Base-by-base conservation (phyloP, 75 land plant genomes). In the Sequoia sempervirens region DNA sequence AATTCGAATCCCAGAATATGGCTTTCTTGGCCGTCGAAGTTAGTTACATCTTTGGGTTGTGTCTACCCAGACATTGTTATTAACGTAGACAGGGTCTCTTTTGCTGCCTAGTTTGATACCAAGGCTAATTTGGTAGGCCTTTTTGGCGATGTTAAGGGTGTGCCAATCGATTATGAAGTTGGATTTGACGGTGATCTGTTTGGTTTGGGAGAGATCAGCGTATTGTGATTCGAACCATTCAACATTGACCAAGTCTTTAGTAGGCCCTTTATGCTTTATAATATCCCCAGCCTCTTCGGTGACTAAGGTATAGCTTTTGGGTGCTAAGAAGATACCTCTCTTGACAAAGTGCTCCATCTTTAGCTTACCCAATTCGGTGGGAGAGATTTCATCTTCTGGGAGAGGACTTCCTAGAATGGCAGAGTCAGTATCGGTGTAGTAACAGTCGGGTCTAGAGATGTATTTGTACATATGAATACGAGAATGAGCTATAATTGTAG, bases 11-110 rank as follows among this genome's bases (percentile, higher is more conserved):
- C 28, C 26, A 79, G 54, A 79, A 79, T 79, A 79, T 18, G 18
- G 53, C 26, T 79, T 13, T 79, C 53, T 46, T 79, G 54, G 1
- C 53, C 54, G 8, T 13, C 53, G 13, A 79, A 79, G 30, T 79
- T 32, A 13, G 20, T 79, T 26, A 79, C 81, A 23, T 79, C 53
- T 40, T 79, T 79, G 43, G 54, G 81, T 79, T 46, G 81, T 79
- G 5, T 79, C 53, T 46, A 79, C 53, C 81, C 81, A 79, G 1
- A 79, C 52, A 79, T 79, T 79, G 54, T 47, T 79, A 45, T 79
- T 26, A 79, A 47, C 53, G 3, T 45, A 79, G 53, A 79, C 1
- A 14, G 32, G 81, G 0, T 46, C 32, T 12, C 32, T 46, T 79
- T 80, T 80, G 1, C 30, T 47, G 4, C 53, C 81, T 7, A 46